These are phyloP conservation scores for Fabrea salina DNA, from an alignment of 169 alveolate genomes.

Conservation along the genomic window DNA sequence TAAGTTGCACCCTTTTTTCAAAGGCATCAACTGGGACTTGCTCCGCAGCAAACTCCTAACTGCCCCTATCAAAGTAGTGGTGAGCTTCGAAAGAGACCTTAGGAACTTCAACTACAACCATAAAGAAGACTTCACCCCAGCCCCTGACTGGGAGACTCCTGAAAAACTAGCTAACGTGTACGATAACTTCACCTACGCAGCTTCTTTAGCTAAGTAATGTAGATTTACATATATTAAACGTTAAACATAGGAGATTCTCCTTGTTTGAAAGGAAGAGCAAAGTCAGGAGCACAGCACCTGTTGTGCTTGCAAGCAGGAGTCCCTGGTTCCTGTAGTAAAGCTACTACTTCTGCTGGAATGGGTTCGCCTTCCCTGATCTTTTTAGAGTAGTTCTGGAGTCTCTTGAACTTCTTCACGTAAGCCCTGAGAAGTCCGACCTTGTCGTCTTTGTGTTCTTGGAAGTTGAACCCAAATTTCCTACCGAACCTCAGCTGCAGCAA, in stretches of 20 bases:
- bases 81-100: background rate
- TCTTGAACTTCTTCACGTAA: slow-evolving; percentile 69
- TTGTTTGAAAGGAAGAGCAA: background rate
- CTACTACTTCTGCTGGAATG: background rate
- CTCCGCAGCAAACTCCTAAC: background rate
- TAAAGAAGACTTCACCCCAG: background rate
- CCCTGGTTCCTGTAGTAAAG: slow-evolving; percentile 20
- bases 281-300: slow-evolving; percentile 32
- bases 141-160: background rate
- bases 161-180: background rate
- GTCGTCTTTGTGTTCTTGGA: slow-evolving; percentile 82
- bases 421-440: slow-evolving; percentile 81
- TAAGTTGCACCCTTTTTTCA: slow-evolving; percentile 32
- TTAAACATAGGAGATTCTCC: background rate
- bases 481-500: slow-evolving; percentile 76
- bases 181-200: background rate
- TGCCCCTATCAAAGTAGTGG: slow-evolving; percentile 8
- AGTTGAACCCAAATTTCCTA: slow-evolving; percentile 75
- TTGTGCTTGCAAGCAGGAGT: slow-evolving; percentile 33
- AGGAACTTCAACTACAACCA: slow-evolving; percentile 7
- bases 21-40: slow-evolving; percentile 31
- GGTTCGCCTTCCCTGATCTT: background rate
- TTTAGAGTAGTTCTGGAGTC: slow-evolving; percentile 24
- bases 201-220: background rate
- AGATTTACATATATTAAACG: background rate